A percentile compares a stretch with the other conserved stretches of the same genome.
Evolutionary conservation across 2,329 filamentous ascomycete genomes (phyloP).

Genomic region (Aspergillus ochraceoroseus): DNA sequence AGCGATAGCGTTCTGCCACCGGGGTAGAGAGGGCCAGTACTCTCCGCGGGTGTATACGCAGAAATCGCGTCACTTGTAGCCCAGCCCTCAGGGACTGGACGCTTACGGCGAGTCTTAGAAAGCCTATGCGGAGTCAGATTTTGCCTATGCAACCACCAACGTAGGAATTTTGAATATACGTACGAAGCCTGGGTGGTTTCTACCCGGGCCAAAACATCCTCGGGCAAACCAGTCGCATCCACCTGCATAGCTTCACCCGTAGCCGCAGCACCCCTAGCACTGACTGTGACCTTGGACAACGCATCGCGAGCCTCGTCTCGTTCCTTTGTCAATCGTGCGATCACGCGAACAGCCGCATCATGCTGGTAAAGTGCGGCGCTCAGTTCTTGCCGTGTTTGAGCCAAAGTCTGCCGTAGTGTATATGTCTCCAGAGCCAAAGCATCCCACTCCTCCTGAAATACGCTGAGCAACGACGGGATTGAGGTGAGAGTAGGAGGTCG

Average conservation of each 20-base stretch:
- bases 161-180: too few relatives aligned
- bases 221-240: conserved; percentile 71
- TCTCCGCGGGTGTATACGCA: conserved; percentile 51
- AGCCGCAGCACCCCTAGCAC: conserved; percentile 46
- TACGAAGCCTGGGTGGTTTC: conserved; percentile 77
- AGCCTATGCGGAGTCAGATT: conserved; percentile 53
- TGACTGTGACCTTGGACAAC: conserved; percentile 76
- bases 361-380: conserved; percentile 93
- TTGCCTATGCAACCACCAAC: too few relatives aligned
- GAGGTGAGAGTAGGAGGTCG: conserved; percentile 91
- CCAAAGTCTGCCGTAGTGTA: conserved; percentile 80
- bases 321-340: conserved; percentile 84
- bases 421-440: conserved; percentile 86
- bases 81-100: conserved; percentile 80
- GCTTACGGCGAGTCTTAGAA: conserved; percentile 83
- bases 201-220: conserved; percentile 65
- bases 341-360: conserved; percentile 92
- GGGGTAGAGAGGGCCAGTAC: conserved; percentile 56
- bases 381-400: conserved; percentile 87
- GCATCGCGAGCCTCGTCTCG: conserved; percentile 88
- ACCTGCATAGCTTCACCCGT: conserved; percentile 85
- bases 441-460: conserved; percentile 99
- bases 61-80: conserved; percentile 67
- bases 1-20: conserved; percentile 56
- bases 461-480: conserved; percentile 85